Percentiles rank a stretch among this genome's conserved stretches.
phyloP scores from a whole-genome alignment of 306 rosid genomes.

The Dryas octopetala region DNA sequence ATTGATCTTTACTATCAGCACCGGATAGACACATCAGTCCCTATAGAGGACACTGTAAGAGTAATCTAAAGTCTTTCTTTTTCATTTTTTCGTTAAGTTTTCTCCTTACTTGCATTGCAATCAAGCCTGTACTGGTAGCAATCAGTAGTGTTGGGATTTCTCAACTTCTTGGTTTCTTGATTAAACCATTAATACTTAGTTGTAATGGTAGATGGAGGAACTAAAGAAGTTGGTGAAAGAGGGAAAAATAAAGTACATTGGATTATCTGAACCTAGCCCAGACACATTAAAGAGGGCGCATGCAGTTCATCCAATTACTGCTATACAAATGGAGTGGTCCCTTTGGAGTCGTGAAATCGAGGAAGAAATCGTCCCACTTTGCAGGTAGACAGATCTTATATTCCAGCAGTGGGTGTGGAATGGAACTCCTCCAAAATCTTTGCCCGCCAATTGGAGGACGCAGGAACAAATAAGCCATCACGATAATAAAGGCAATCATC shows the following conservation, averaged over 20 bases:
- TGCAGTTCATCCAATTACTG: constrained; percentile 77
- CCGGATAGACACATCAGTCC: constrained; percentile 65
- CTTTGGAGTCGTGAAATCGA: constrained; percentile 78
- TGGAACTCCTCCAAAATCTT: no score
- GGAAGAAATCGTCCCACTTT: constrained; percentile 59
- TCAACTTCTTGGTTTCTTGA: no score
- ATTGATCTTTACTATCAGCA: constrained; percentile 92
- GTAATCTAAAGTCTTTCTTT: background rate
- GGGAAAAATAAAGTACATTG: constrained; percentile 65
- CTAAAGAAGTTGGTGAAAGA: constrained; percentile 47
- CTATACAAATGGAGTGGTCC: constrained; percentile 76
- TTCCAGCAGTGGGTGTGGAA: no score
- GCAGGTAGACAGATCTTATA: constrained; percentile 41
- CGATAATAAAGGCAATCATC: no score
- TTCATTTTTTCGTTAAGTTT: background rate
- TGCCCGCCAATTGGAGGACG: no score
- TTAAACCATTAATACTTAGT: background rate
- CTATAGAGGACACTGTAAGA: constrained; percentile 79
- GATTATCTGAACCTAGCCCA: constrained; percentile 65
- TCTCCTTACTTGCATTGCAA: no score
- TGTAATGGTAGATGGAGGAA: constrained; percentile 15
- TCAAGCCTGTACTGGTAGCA: no score
- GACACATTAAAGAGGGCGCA: constrained; percentile 76
- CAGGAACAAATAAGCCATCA: no score
- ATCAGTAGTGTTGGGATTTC: no score